Base-by-base conservation (phyloP, 352 stramenopile genomes). In the Globisporangium radiosum region DNA sequence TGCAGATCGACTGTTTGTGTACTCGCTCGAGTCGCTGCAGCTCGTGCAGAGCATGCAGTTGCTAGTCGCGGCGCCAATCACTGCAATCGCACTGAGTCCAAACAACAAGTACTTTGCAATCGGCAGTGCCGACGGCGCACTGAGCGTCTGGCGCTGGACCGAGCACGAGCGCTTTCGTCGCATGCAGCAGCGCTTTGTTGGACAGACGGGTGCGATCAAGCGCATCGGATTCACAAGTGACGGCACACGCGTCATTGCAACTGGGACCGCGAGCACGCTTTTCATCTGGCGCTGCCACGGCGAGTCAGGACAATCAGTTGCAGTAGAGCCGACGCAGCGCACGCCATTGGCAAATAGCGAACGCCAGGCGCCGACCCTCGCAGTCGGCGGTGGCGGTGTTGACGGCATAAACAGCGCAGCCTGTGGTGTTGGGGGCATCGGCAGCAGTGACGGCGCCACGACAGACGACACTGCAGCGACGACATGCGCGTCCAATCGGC, bases 51-150 rank as follows among this genome's bases (percentile, higher is more conserved):
- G 73, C 4, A 81, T 85, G 61, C 72, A 71, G 3, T 52, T 91
- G 19, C 62, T 88, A 1, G 78, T 74, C 0, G 75, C 88, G 48
- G 54, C 70, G 9, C 68, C 75, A 2, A 86, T 91, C 56, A 74
- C 68, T 1, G 60, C 73, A 37, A 63, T 89, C 33, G 57, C 72
- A 1, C 65, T 84, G 38, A 85, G 72, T 54, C 63, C 66, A 33
- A 88, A 89, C 39, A 56, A 73, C 5, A 88, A 88, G 57, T 89
- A 89, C 52, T 73, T 89, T 70, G 78, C 59, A 5, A 87, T 78
- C 7, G 81, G 78, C 9, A 72, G 77, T 1, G 56, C 59, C 4
- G 73, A 91, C 51, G 74, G 81, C 9, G 88, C 77, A 15, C 43
- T 91, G 43, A 63, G 81, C 0, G 72, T 91, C 3, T 88, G 81